Conservation (phyloP, 371 early-diverging fungal genomes). For the Actinomortierella ambigua region DNA sequence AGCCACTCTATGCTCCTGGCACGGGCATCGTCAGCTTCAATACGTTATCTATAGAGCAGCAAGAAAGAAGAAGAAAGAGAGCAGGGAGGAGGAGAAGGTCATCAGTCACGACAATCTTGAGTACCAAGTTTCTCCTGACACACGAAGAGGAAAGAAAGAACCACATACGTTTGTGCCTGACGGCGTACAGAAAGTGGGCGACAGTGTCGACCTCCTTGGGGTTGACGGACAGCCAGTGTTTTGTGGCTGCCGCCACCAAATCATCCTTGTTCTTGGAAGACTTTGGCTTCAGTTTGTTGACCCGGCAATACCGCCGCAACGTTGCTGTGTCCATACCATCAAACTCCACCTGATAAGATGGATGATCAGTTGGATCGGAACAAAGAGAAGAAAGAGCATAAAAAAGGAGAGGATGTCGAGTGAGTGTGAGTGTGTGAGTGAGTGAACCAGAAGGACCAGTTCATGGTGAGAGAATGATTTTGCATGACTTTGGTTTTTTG, state of each 20-base stretch:
- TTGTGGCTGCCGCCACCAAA: constrained; percentile 22
- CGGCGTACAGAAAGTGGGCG: constrained; percentile 42
- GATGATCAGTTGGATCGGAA: not conserved
- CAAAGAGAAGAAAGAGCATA: not conserved
- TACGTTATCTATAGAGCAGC: constrained; percentile 13
- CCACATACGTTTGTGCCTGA: constrained; percentile 43
- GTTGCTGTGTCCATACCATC: constrained; percentile 20
- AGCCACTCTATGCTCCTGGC: not conserved
- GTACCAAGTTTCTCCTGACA: not conserved
- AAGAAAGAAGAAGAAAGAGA: not conserved
- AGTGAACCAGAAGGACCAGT: no score
- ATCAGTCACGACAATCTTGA: no score
- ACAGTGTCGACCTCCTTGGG: constrained; percentile 38
- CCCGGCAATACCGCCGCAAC: constrained; percentile 39
- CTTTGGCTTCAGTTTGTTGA: constrained; percentile 42
- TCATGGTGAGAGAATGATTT: no score
- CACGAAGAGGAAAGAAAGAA: not conserved
- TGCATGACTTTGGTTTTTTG: no score
- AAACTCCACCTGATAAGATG: constrained; percentile 21
- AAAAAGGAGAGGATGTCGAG: not conserved
- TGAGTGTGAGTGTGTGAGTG: not conserved
- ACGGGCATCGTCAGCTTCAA: constrained; percentile 26
- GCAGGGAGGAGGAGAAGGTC: not conserved
- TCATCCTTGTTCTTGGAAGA: constrained; percentile 24
- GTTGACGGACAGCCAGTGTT: constrained; percentile 17